Evolutionary conservation across 495 filamentous ascomycete genomes (phyloP).

Genomic region (Tuber umbilicatum): DNA sequence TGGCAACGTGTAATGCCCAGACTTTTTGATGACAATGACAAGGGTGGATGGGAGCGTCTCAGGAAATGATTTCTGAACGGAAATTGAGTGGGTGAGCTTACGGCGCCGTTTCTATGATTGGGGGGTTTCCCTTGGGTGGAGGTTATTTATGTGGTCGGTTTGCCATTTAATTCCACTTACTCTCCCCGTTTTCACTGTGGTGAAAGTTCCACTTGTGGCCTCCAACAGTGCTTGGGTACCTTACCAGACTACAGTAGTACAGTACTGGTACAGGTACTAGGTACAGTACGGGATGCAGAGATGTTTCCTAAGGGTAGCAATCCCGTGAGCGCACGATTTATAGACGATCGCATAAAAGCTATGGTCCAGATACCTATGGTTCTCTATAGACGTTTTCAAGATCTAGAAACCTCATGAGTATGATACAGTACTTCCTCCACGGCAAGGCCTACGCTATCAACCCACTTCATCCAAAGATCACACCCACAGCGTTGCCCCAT

Average conservation of each 20-base stretch:
- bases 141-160: neutral
- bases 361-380: neutral
- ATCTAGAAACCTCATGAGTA: neutral
- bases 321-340: neutral
- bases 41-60: neutral
- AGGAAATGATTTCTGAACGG: neutral
- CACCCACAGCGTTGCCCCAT: neutral
- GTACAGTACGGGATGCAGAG: too few species aligned
- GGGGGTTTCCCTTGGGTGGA: neutral
- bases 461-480: neutral
- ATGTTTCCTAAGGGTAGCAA: neutral
- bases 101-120: neutral
- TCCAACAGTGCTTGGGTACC: neutral
- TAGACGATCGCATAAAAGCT: neutral
- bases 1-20: conserved; percentile 2
- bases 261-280: neutral
- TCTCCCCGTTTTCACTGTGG: neutral
- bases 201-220: neutral
- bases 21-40: conserved; percentile 4
- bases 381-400: neutral
- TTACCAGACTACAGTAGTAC: neutral
- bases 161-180: neutral
- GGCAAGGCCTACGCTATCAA: neutral
- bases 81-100: neutral
- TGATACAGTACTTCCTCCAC: neutral